Conservation (phyloP, 306 rosid species). For the Lablab purpureus region DNA sequence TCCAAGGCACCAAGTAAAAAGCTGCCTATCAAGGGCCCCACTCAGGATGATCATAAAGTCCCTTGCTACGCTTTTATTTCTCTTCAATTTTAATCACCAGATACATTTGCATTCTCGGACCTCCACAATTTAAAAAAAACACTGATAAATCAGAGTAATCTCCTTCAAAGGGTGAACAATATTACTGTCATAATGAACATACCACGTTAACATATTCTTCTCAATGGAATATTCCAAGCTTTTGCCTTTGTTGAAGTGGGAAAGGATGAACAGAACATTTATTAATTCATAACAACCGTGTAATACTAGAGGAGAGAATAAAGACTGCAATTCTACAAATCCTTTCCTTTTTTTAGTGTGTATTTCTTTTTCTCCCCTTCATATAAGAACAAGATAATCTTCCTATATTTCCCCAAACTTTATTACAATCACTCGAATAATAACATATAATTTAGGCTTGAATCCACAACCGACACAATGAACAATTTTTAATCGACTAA, state of each 20-base stretch:
- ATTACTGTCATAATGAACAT: neutral
- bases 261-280: constrained; percentile 25
- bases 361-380: neutral
- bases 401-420: constrained; percentile 20
- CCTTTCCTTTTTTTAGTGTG: neutral
- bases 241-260: constrained; percentile 16
- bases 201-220: constrained; percentile 3
- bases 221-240: constrained; percentile 13
- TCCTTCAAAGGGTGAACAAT: neutral
- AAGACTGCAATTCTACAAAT: constrained; percentile 8
- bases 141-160: neutral
- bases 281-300: constrained; percentile 36
- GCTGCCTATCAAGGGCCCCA: constrained; percentile 39
- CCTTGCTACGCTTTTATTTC: neutral
- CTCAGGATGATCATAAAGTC: constrained; percentile 29
- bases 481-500: neutral
- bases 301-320: constrained; percentile 25
- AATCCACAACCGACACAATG: neutral
- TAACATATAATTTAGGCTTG: constrained; percentile 2
- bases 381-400: neutral
- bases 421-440: neutral
- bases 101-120: neutral
- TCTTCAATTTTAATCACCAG: neutral
- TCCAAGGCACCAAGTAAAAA: constrained; percentile 23
- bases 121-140: neutral